Base-by-base conservation (phyloP, 257 asterid genomes). In the Fraxinus pennsylvanica region DNA sequence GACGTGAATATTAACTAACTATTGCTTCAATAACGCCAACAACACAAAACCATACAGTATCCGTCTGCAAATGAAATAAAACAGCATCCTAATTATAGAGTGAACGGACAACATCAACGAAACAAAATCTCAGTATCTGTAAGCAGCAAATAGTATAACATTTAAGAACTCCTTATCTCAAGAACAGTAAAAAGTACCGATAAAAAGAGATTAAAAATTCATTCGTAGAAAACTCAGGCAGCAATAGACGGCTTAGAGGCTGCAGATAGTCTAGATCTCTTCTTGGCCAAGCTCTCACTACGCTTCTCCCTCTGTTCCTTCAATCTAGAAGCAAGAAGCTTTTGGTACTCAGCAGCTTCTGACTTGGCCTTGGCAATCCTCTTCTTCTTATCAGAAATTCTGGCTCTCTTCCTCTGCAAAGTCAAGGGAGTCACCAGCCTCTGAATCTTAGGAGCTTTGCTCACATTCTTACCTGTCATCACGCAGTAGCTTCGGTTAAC, bases 361-460 rank as follows among this genome's bases (percentile, higher is more conserved):
- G 93, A 14, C 90, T 90, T 90, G 57, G 97, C 94, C 88, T 91
- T 91, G 21, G 87, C 88, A 25, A 89, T 87, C 41, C 92, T 91
- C 90, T 90, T 90, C 92, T 91, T 91, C 86, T 91, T 91, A 3
- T 90, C 89, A 0, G 97, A 86, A 73, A 88, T 86, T 88, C 97
- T 87, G 2, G 94, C 94, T 65, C 94, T 86, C 91, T 90, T 91
- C 81, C 97, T 91, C 81, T 91, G 97, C 76, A 91, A 82, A 3
- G 97, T 91, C 85, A 91, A 78, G 0, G 97, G 97, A n/a, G 97
- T 91, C n/a, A 90, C 97, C 3, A 91, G 88, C 86, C 97, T 89
- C 88, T 91, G 97, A 67, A 91, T 91, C 82, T 91, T 91, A 0
- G 97, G 94, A 27, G 97, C 97, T 41, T 90, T 91, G 86, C 97